Conservation (phyloP, 2,329 filamentous ascomycete species). For the Escovopsis sp. region DNA sequence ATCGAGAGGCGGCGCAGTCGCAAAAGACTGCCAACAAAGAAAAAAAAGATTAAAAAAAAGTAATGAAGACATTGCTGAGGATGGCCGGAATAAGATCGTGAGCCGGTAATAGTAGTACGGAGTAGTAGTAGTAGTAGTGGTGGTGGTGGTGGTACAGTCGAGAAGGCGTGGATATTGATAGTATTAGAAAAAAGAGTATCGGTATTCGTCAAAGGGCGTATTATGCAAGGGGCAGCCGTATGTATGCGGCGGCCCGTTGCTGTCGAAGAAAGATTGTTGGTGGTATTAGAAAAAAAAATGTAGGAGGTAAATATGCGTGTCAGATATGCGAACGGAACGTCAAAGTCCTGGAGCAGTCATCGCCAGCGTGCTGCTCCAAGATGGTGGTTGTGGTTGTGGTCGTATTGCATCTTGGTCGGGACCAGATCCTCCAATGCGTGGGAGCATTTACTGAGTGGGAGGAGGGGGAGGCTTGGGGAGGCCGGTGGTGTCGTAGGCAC, state of each 20-base stretch:
- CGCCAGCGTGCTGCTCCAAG: no score
- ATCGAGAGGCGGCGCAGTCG: no score
- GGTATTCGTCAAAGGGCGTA: slow-evolving; percentile 12
- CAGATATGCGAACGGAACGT: slow-evolving; percentile 22
- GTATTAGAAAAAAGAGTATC: slow-evolving; percentile 6
- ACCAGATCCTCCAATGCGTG: no score
- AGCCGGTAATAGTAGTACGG: slow-evolving; percentile 1
- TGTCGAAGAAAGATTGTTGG: slow-evolving; percentile 12
- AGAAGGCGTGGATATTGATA: slow-evolving; percentile 19
- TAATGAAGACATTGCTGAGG: background rate
- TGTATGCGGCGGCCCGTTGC: slow-evolving; percentile 5
- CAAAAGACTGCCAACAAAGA: slow-evolving; percentile 1
- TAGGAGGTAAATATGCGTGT: background rate
- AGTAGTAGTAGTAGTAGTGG: slow-evolving; percentile 4
- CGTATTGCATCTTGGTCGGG: no score
- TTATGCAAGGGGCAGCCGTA: slow-evolving; percentile 13
- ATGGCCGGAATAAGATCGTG: no score
- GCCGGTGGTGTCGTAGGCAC: slow-evolving; percentile 37
- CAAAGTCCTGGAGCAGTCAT: no score
- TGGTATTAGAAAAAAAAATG: slow-evolving; percentile 1
- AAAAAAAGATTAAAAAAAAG: slow-evolving; percentile 5
- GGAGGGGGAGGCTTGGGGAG: slow-evolving; percentile 32
- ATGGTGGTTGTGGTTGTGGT: no score
- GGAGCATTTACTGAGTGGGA: slow-evolving; percentile 21
- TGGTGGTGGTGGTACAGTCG: slow-evolving; percentile 15